Conservation (phyloP, 257 asterid genomes). For the Nicotiana sylvestris region DNA sequence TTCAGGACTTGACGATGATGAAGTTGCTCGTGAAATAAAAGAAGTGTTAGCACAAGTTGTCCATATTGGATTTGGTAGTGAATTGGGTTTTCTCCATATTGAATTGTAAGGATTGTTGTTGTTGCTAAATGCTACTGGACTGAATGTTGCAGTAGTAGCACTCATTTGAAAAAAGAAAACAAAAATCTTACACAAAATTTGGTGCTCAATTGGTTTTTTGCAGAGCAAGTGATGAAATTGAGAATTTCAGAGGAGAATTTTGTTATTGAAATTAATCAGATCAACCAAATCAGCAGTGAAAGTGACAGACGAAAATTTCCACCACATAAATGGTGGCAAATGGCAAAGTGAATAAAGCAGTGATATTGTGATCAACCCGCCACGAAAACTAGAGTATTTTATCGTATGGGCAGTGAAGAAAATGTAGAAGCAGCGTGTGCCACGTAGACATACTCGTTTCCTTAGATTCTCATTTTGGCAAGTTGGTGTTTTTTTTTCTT, state of each 20-base stretch:
- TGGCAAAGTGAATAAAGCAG: background rate
- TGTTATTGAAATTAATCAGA: background rate
- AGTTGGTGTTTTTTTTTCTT: background rate
- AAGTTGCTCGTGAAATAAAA: background rate
- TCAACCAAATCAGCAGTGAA: background rate
- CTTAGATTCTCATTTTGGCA: background rate
- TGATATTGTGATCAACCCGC: background rate
- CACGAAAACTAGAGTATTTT: background rate
- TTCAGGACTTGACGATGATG: background rate
- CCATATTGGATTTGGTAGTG: background rate
- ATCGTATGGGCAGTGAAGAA: background rate
- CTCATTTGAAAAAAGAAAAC: background rate
- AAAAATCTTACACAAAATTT: background rate
- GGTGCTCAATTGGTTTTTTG: background rate
- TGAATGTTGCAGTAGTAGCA: slow-evolving; percentile 6
- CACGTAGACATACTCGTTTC: background rate
- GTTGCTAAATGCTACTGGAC: slow-evolving; percentile 6
- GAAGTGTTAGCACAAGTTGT: background rate
- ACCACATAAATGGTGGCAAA: background rate
- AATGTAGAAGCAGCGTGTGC: background rate
- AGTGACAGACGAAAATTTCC: background rate
- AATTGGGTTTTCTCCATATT: slow-evolving; percentile 1
- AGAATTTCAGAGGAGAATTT: background rate
- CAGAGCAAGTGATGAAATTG: background rate
- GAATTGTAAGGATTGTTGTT: background rate